Percentiles rank a stretch among this genome's conserved stretches.
These are phyloP conservation scores for Debaryomyces subglobosus DNA, from an alignment of 1,139 yeast genomes.

Conservation along the genomic window DNA sequence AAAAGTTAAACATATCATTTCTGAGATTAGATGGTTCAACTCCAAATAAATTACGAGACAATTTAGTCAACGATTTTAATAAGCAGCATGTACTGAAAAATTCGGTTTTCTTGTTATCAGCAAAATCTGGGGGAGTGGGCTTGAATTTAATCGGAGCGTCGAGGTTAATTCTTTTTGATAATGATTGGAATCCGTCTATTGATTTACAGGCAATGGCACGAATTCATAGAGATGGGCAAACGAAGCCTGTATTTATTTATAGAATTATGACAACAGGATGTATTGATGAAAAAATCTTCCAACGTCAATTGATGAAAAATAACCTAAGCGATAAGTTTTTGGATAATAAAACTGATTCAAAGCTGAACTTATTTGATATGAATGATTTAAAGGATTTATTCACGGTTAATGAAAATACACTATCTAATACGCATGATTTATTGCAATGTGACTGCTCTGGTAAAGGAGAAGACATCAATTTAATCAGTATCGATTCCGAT, in stretches of 20 bases:
- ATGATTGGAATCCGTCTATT: slow-evolving; percentile 94
- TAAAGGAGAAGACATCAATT: slow-evolving; percentile 35
- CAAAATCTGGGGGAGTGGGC: slow-evolving; percentile 96
- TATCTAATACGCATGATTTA: slow-evolving; percentile 81
- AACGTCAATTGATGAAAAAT: slow-evolving; percentile 86
- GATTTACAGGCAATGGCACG: slow-evolving; percentile 97
- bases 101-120: slow-evolving; percentile 77
- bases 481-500: slow-evolving; percentile 19
- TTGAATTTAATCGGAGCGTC: slow-evolving; percentile 90
- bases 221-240: slow-evolving; percentile 92
- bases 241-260: slow-evolving; percentile 75
- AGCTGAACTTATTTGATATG: slow-evolving; percentile 54
- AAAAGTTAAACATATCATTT: slow-evolving; percentile 52
- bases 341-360: slow-evolving; percentile 49
- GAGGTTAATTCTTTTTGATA: slow-evolving; percentile 77
- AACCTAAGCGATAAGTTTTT: slow-evolving; percentile 80
- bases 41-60: slow-evolving; percentile 63
- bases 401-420: slow-evolving; percentile 53
- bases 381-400: slow-evolving; percentile 78
- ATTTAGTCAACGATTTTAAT: slow-evolving; percentile 73
- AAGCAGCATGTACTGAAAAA: slow-evolving; percentile 38
- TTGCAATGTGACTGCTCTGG: slow-evolving; percentile 74
- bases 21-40: slow-evolving; percentile 85
- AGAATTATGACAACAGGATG: slow-evolving; percentile 85
- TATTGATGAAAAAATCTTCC: slow-evolving; percentile 92